A percentile compares a stretch with the other conserved stretches of the same genome.
Conservation (phyloP, 305 asterid genomes). For the Plantago coronopus region DNA sequence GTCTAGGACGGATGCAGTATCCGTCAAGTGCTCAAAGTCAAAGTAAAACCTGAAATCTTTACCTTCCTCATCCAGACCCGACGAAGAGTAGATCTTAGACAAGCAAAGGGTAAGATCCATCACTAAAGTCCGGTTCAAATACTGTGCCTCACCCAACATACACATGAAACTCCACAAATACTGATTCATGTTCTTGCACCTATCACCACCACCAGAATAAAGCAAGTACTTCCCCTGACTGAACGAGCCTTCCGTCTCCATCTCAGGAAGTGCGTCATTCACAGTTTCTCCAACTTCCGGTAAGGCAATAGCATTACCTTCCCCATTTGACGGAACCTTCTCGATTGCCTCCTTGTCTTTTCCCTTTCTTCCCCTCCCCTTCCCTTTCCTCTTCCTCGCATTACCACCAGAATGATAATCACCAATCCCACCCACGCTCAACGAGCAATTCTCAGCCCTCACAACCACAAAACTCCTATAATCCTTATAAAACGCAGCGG, state of each 20-base stretch:
- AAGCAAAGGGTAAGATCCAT: constrained; percentile 72
- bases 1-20: constrained; percentile 58
- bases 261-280: constrained; percentile 50
- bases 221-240: constrained; percentile 56
- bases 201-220: constrained; percentile 73
- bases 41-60: constrained; percentile 80
- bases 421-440: constrained; percentile 60
- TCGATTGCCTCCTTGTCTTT: constrained; percentile 34
- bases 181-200: constrained; percentile 81
- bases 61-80: constrained; percentile 75
- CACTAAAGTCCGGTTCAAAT: constrained; percentile 74
- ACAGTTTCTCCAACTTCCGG: constrained; percentile 54
- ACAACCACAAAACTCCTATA: constrained; percentile 55
- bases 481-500: constrained; percentile 59
- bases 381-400: constrained; percentile 65
- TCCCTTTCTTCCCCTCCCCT: constrained; percentile 26
- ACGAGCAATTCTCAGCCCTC: constrained; percentile 56
- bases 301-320: constrained; percentile 28
- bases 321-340: constrained; percentile 29
- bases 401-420: constrained; percentile 82
- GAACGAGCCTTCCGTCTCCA: constrained; percentile 56
- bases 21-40: constrained; percentile 81
- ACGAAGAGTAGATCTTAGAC: constrained; percentile 56
- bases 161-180: constrained; percentile 81
- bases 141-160: constrained; percentile 83